A percentile compares a stretch with the other conserved stretches of the same genome.
phyloP scores from a whole-genome alignment of 225 moss, liverwort and hornwort genomes.

The Climacium dendroides region DNA sequence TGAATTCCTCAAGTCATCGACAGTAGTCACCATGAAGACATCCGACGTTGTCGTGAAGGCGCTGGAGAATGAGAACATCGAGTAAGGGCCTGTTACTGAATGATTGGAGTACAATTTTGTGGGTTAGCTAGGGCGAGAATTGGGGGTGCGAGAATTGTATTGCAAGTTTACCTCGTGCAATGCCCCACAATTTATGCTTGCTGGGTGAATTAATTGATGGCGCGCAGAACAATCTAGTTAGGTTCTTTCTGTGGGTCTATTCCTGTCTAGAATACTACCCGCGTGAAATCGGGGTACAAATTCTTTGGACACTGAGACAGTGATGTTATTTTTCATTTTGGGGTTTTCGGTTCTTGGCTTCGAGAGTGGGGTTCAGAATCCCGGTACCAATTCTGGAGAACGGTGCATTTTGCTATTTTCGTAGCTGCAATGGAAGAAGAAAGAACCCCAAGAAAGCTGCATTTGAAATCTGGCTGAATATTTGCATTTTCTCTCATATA shows the following conservation, averaged over 20 bases:
- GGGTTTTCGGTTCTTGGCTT: neutral
- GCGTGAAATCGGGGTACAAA: neutral
- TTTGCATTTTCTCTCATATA: neutral
- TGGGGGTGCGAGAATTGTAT: neutral
- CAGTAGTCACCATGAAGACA: conserved; percentile 11
- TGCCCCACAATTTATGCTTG: neutral
- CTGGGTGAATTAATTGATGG: too few relatives aligned
- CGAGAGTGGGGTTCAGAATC: neutral
- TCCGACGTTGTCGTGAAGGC: conserved; percentile 43
- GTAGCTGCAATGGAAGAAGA: neutral
- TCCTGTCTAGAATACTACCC: too few relatives aligned
- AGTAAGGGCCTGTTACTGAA: neutral
- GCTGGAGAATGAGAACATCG: conserved; percentile 46
- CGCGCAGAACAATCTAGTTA: neutral
- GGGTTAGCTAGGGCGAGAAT: neutral
- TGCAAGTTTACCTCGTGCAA: neutral
- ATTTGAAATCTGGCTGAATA: neutral
- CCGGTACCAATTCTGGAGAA: neutral
- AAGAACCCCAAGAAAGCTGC: neutral
- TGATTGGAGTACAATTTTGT: neutral
- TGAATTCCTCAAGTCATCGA: neutral
- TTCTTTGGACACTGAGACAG: neutral
- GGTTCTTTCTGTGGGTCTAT: neutral
- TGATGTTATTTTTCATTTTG: neutral
- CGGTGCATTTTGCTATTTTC: neutral